These are phyloP conservation scores for Gossypium turneri DNA, from an alignment of 345 rosid genomes.

Conservation along the genomic window DNA sequence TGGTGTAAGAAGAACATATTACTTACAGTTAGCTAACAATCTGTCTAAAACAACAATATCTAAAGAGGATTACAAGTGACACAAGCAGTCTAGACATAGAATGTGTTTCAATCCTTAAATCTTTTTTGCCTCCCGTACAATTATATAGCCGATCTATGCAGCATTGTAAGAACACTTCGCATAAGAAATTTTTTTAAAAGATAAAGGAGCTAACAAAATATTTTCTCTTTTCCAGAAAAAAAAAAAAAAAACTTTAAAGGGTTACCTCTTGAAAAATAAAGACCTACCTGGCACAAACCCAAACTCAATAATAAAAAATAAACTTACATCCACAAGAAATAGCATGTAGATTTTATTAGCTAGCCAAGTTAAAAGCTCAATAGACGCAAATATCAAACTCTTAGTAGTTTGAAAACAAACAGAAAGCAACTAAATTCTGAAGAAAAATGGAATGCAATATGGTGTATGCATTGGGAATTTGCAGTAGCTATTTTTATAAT, in stretches of 20 bases:
- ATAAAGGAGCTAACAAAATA: background rate
- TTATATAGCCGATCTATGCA: background rate
- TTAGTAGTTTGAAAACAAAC: constrained; percentile 3
- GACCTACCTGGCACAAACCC: background rate
- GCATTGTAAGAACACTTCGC: background rate
- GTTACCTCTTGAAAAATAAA: background rate
- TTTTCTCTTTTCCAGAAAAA: background rate
- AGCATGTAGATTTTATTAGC: background rate
- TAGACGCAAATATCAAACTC: background rate
- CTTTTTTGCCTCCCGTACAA: background rate
- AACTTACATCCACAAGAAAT: background rate
- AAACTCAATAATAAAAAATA: background rate
- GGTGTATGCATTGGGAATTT: background rate
- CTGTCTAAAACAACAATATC: background rate
- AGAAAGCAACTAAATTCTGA: background rate
- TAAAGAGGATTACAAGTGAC: background rate
- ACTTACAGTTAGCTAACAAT: background rate
- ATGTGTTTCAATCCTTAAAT: background rate
- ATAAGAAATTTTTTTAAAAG: background rate
- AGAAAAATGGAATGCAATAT: background rate
- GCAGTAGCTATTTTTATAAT: background rate
- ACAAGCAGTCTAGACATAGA: background rate
- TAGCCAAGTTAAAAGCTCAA: background rate
- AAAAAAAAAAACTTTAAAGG: no score
- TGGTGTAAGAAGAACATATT: background rate